phyloP scores from a whole-genome alignment of 768 basidiomycete species.

The Mycena filopes region DNA sequence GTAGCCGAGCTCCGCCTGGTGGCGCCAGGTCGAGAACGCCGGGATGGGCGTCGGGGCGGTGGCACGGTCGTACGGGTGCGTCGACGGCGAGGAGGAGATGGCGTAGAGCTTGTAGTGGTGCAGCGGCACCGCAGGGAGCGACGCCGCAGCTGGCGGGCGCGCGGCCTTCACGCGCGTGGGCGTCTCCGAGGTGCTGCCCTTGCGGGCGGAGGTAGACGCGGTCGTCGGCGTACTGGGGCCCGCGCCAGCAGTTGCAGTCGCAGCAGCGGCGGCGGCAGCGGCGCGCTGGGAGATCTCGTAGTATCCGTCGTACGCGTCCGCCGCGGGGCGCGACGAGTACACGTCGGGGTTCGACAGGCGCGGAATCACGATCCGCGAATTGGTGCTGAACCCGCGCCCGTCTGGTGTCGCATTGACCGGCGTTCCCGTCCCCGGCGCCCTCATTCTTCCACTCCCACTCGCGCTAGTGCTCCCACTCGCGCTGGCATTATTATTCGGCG shows the following conservation, averaged over 20 bases:
- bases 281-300: no score
- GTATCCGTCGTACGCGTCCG: slow-evolving; percentile 2
- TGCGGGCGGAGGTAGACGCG: neutral
- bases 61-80: slow-evolving; percentile 21
- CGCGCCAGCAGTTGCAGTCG: no score
- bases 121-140: slow-evolving; percentile 3
- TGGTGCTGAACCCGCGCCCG: slow-evolving; percentile 26
- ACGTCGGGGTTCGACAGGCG: slow-evolving; percentile 26
- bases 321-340: slow-evolving; percentile 19
- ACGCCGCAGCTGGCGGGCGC: slow-evolving; percentile 12
- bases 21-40: slow-evolving; percentile 28
- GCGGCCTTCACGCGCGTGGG: slow-evolving; percentile 9
- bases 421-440: neutral
- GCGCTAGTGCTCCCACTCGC: no score
- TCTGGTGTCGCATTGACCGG: slow-evolving; percentile 19
- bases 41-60: slow-evolving; percentile 22
- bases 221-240: no score
- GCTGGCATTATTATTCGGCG: neutral
- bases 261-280: no score
- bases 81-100: slow-evolving; percentile 30
- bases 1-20: slow-evolving; percentile 23
- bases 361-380: slow-evolving; percentile 32
- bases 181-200: slow-evolving; percentile 21
- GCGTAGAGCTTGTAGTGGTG: slow-evolving; percentile 29
- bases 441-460: no score